These are phyloP conservation scores for Quillaja saponaria DNA, from an alignment of 306 rosid species.

Conservation along the genomic window DNA sequence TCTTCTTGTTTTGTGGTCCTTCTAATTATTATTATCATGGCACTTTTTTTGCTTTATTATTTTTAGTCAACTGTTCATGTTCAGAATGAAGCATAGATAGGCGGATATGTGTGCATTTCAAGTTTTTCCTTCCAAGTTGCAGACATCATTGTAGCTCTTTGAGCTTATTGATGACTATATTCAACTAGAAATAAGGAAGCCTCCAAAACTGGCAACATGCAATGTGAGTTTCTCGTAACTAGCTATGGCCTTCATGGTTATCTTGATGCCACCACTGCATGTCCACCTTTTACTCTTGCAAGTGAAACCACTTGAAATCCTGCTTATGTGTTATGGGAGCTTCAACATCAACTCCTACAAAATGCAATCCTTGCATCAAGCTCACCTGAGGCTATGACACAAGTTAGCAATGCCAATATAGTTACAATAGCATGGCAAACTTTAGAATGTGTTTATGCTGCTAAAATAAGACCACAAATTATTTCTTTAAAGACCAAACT, in stretches of 20 bases:
- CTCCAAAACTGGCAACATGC: slow-evolving; percentile 61
- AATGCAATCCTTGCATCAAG: background rate
- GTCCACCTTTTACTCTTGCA: no score
- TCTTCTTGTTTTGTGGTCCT: slow-evolving; percentile 18
- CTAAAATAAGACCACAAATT: background rate
- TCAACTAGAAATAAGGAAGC: slow-evolving; percentile 74
- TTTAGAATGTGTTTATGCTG: background rate
- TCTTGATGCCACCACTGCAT: no score
- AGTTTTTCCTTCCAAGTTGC: slow-evolving; percentile 82
- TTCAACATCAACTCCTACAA: background rate
- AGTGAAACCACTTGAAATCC: no score
- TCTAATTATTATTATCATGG: slow-evolving; percentile 10
- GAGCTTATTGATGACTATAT: slow-evolving; percentile 91
- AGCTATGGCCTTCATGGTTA: no score
- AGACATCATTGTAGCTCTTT: slow-evolving; percentile 81
- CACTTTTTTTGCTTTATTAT: slow-evolving; percentile 22
- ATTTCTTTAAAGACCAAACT: background rate
- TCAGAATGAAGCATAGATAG: slow-evolving; percentile 65
- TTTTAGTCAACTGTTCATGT: slow-evolving; percentile 25
- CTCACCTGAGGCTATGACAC: background rate
- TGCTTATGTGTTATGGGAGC: background rate
- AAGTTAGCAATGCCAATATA: background rate
- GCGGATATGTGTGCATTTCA: slow-evolving; percentile 78
- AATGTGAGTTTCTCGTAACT: slow-evolving; percentile 58
- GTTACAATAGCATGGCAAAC: background rate